Base-by-base conservation (phyloP, 2,329 filamentous ascomycete species). In the Pyrenophora tritici-repentis region DNA sequence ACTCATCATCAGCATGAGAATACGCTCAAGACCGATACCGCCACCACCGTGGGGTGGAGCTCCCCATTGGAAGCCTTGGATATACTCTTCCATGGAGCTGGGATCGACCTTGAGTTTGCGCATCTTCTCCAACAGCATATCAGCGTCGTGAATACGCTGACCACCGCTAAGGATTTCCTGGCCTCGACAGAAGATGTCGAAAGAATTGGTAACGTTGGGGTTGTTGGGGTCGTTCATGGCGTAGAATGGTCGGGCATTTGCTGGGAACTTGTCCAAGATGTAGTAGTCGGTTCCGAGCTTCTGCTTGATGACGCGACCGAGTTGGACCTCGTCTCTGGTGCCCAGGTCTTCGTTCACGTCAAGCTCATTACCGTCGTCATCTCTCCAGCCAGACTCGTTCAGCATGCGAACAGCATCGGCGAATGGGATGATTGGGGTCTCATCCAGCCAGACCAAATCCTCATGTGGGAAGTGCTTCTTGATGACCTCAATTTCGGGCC, bases 151-250 rank as follows among this genome's bases (percentile, higher is more conserved):
- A 57, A 97, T 95, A 83, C 92, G 91, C 74, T 97, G 92, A 6
- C 92, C 92, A 62, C 92, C 92, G 1, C 90, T 93, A 38, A 93
- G 86, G 50, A 97, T 94, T 72, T 97, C 92, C 68, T 97, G 92
- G 0, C 92, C 92, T 24, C 92, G 88, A 36, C 96, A 83, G 76
- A 97, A 97, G 50, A 97, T 95, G 71, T 97, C 92, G 65, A 96
- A 97, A 0, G 92, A 96, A 71, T 96, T 96, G 42, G 92, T 97
- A 71, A 86, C 85, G 29, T 82, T 80, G 10, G 83, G 79, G 65
- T 95, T 84, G 13, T 86, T 79, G 1, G 87, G 83, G 56, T 96
- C 90, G 22, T 87, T 87, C 83, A 96, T 92, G 1, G 92, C 90
- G 69, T 97, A 96, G 75, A 97, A 96, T 0, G 92, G 92, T 36